These are phyloP conservation scores for Naegleria fowleri DNA, from an alignment of 208 protist species.

Conservation along the genomic window DNA sequence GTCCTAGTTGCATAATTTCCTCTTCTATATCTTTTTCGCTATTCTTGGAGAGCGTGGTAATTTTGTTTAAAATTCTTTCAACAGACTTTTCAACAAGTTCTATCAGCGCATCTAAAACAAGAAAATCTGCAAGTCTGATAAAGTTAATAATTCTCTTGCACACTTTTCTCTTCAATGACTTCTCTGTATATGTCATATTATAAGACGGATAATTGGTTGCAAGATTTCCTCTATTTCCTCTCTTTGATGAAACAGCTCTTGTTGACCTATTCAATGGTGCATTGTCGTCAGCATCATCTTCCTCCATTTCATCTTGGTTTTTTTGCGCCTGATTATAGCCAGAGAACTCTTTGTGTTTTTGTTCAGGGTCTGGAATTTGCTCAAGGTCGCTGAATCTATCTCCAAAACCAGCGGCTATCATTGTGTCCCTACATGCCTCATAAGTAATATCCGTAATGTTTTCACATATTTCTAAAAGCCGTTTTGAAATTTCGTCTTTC, in stretches of 20 bases:
- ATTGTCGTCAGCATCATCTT: background rate
- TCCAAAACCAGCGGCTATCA: slow-evolving; percentile 42
- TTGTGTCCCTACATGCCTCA: slow-evolving; percentile 77
- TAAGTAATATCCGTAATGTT: slow-evolving; percentile 71
- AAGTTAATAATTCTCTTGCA: slow-evolving; percentile 55
- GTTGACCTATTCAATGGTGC: background rate
- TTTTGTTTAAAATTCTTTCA: slow-evolving; percentile 52
- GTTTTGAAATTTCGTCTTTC: slow-evolving; percentile 37
- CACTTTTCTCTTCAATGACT: slow-evolving; percentile 74
- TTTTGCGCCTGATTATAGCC: background rate
- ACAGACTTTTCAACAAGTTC: slow-evolving; percentile 69
- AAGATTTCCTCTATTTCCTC: slow-evolving; percentile 68
- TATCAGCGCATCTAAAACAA: slow-evolving; percentile 79
- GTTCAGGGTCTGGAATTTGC: background rate
- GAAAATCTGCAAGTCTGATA: slow-evolving; percentile 86
- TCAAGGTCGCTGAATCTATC: background rate
- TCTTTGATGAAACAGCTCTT: slow-evolving; percentile 53
- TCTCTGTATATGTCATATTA: slow-evolving; percentile 81
- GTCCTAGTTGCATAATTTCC: background rate
- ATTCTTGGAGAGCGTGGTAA: background rate
- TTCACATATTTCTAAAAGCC: slow-evolving; percentile 71
- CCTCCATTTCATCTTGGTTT: background rate
- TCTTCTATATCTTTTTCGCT: slow-evolving; percentile 15
- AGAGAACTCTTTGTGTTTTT: background rate
- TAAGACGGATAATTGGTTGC: slow-evolving; percentile 36